phyloP scores from a whole-genome alignment of 345 rosid genomes.

The Punica granatum region DNA sequence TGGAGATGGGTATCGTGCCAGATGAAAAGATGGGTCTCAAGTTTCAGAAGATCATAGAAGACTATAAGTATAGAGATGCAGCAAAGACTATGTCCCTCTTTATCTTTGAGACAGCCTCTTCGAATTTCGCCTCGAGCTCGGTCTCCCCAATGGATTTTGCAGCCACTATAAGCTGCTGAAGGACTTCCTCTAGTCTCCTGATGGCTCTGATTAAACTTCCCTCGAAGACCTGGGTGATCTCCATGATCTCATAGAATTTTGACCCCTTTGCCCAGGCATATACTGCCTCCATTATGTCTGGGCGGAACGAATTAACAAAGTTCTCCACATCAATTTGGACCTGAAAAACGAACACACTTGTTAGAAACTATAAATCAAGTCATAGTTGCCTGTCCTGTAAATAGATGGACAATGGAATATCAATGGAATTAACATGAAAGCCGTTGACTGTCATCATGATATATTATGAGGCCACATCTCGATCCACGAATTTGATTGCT shows the following conservation, averaged over 20 bases:
- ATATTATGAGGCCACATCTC: too few relatives aligned
- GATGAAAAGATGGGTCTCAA: neutral
- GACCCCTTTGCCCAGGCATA: constrained; percentile 99
- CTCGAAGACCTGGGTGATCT: constrained; percentile 86
- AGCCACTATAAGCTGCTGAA: constrained; percentile 89
- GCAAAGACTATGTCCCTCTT: constrained; percentile 98
- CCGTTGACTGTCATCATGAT: too few relatives aligned
- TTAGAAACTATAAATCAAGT: neutral
- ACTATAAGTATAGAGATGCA: constrained; percentile 79
- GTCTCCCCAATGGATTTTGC: constrained; percentile 89
- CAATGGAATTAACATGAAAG: neutral
- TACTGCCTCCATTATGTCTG: constrained; percentile 95
- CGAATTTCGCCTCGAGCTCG: constrained; percentile 69
- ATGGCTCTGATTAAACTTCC: constrained; percentile 98
- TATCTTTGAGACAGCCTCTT: constrained; percentile 81
- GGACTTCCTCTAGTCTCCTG: constrained; percentile 92
- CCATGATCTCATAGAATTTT: constrained; percentile 90
- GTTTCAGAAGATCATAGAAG: neutral
- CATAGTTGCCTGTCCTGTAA: neutral
- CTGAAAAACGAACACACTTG: constrained; percentile 22
- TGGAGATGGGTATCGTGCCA: neutral
- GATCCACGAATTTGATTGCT: too few relatives aligned
- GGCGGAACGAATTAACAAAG: constrained; percentile 78
- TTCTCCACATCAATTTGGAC: constrained; percentile 80
- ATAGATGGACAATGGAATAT: neutral